phyloP scores from a whole-genome alignment of 805 yeast species.

The Saccharomycopsis synnaedendra region DNA sequence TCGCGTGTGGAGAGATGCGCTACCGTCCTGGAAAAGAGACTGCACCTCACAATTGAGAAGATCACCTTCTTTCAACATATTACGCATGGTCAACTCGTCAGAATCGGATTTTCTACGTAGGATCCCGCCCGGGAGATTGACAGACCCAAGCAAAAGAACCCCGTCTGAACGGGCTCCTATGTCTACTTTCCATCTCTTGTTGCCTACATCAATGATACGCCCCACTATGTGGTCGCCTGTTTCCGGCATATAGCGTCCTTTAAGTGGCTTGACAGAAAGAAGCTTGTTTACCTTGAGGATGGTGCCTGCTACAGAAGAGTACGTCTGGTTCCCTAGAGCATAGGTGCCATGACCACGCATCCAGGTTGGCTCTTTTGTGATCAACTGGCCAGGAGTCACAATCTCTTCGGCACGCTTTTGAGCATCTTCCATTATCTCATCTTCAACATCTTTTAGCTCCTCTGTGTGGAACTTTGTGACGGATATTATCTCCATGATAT shows the following conservation, averaged over 20 bases:
- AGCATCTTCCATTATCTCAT: conserved; percentile 20
- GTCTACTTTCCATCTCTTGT: conserved; percentile 92
- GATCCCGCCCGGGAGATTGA: conserved; percentile 95
- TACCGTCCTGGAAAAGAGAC: conserved; percentile 76
- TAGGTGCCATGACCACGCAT: conserved; percentile 99
- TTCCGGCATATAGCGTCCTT: conserved; percentile 85
- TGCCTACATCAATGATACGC: conserved; percentile 86
- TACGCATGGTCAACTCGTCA: conserved; percentile 95
- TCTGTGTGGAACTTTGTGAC: conserved; percentile 14
- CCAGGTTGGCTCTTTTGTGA: conserved; percentile 95
- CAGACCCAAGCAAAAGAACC: conserved; percentile 84
- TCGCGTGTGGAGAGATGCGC: conserved; percentile 90
- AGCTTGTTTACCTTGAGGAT: conserved; percentile 79
- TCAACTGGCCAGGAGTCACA: conserved; percentile 92
- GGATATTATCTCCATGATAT: conserved; percentile 13
- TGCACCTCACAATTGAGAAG: conserved; percentile 93
- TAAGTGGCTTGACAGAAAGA: conserved; percentile 72
- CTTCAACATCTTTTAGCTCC: conserved; percentile 20
- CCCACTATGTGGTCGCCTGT: conserved; percentile 97
- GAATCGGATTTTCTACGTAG: conserved; percentile 86
- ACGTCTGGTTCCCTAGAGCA: conserved; percentile 60
- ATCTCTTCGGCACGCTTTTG: conserved; percentile 22
- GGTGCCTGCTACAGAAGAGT: conserved; percentile 87
- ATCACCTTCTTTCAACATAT: conserved; percentile 90
- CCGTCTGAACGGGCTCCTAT: conserved; percentile 95